A percentile compares a stretch with the other conserved stretches of the same genome.
These are phyloP conservation scores for Austroboletus novae-zelandiae DNA, from an alignment of 1,284 basidiomycete genomes.

Conservation along the genomic window DNA sequence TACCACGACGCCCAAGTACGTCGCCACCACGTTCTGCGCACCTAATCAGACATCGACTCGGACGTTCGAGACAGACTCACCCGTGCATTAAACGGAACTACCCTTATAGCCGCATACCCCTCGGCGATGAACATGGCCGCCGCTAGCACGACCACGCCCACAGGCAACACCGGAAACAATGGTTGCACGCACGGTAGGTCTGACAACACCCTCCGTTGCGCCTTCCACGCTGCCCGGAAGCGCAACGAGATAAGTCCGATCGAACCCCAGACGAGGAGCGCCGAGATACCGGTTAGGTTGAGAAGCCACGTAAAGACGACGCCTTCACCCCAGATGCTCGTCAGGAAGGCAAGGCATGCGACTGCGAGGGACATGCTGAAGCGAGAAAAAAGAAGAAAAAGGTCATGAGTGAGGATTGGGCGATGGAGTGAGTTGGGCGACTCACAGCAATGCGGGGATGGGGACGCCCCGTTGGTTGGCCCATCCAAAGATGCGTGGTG, in stretches of 20 bases:
- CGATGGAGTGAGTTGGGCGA: background rate
- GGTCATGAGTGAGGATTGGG: no score
- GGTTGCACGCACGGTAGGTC: constrained; percentile 51
- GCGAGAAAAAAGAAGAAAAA: background rate
- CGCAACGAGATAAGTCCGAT: constrained; percentile 54
- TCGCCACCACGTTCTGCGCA: constrained; percentile 40
- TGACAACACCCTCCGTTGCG: constrained; percentile 37
- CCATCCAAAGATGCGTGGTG: constrained; percentile 46
- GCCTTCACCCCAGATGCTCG: constrained; percentile 54
- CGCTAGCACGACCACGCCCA: constrained; percentile 43
- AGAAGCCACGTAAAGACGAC: constrained; percentile 59
- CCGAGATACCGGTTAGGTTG: constrained; percentile 68
- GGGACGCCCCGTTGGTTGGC: constrained; percentile 65
- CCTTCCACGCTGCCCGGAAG: constrained; percentile 46
- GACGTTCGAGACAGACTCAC: constrained; percentile 17
- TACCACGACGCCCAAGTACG: constrained; percentile 39
- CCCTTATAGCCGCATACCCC: constrained; percentile 43
- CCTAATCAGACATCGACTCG: background rate
- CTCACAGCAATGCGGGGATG: constrained; percentile 49
- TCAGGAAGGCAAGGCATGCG: constrained; percentile 50
- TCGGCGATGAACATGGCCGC: constrained; percentile 50
- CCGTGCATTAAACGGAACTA: constrained; percentile 34
- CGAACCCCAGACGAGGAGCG: constrained; percentile 63
- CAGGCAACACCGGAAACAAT: constrained; percentile 45
- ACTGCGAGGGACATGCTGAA: constrained; percentile 43